Conservation (phyloP, 768 basidiomycete species). For the Polyporus arcularius region DNA sequence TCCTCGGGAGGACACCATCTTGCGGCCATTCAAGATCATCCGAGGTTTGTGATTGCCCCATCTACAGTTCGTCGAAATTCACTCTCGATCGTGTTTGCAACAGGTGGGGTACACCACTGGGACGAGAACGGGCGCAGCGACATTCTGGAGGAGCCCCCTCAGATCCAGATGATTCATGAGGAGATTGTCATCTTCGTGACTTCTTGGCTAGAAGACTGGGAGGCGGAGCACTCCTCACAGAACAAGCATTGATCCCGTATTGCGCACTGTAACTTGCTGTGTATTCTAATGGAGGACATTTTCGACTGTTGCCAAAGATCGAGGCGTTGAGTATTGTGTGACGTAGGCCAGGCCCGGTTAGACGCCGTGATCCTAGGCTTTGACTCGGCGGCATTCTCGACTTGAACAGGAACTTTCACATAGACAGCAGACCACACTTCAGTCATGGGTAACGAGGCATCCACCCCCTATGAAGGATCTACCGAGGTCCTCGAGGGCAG, state of each 20-base stretch:
- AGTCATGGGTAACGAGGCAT: conserved; percentile 19
- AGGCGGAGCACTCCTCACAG: conserved; percentile 1
- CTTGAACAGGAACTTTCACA: background rate
- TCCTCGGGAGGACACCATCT: conserved; percentile 67
- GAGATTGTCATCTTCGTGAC: conserved; percentile 81
- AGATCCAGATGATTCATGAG: conserved; percentile 78
- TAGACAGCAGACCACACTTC: background rate
- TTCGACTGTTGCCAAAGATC: too few species aligned
- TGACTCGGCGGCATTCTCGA: background rate
- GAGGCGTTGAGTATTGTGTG: background rate
- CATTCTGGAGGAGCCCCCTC: conserved; percentile 62
- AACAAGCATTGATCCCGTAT: background rate
- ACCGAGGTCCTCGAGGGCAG: conserved; percentile 33
- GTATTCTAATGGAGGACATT: background rate
- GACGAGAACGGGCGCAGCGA: conserved; percentile 75
- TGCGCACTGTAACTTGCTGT: background rate
- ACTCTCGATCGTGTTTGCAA: background rate
- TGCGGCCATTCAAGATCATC: conserved; percentile 85
- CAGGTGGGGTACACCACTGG: conserved; percentile 75
- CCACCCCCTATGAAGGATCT: conserved; percentile 22
- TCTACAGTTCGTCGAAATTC: background rate
- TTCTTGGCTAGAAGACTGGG: conserved; percentile 64
- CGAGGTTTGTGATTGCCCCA: conserved; percentile 48
- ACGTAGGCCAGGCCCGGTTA: background rate
- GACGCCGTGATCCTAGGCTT: conserved; percentile 3